phyloP scores from a whole-genome alignment of 2,329 filamentous ascomycete genomes.

The Arthrobotrys iridis region DNA sequence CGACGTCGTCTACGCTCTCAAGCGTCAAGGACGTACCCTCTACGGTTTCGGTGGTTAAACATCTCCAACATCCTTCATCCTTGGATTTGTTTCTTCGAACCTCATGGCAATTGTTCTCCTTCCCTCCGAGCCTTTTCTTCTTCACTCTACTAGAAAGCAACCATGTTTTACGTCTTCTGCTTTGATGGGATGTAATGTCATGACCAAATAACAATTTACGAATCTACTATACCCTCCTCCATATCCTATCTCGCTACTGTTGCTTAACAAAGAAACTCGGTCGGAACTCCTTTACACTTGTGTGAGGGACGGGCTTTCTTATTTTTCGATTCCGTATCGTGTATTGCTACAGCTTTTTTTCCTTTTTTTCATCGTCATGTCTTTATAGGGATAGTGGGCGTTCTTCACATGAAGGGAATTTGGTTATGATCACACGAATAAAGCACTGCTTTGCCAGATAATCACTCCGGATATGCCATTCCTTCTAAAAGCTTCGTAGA shows the following conservation, averaged over 20 bases:
- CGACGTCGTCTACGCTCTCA: constrained; percentile 74
- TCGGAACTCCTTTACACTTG: constrained; percentile 22
- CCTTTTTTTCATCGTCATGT: constrained; percentile 34
- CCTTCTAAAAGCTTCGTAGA: neutral
- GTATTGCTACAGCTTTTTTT: constrained; percentile 41
- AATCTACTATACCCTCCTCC: constrained; percentile 7
- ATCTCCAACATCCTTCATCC: constrained; percentile 18
- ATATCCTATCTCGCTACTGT: neutral
- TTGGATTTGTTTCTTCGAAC: constrained; percentile 6
- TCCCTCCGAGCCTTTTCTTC: constrained; percentile 26
- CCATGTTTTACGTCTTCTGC: constrained; percentile 12
- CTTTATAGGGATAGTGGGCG: constrained; percentile 53
- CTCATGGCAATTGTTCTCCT: constrained; percentile 24
- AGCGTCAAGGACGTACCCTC: constrained; percentile 78
- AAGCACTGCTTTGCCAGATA: constrained; percentile 52
- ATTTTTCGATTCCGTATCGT: constrained; percentile 18
- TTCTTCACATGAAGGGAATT: constrained; percentile 51
- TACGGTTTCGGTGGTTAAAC: constrained; percentile 90
- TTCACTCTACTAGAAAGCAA: constrained; percentile 4
- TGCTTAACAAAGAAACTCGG: constrained; percentile 19
- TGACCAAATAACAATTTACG: constrained; percentile 53
- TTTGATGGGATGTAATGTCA: constrained; percentile 46
- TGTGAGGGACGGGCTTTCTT: constrained; percentile 7
- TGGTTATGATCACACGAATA: constrained; percentile 54
- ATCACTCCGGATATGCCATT: constrained; percentile 15